Conservation (phyloP, 352 stramenopile genomes). For the Phytophthora pinifolia region DNA sequence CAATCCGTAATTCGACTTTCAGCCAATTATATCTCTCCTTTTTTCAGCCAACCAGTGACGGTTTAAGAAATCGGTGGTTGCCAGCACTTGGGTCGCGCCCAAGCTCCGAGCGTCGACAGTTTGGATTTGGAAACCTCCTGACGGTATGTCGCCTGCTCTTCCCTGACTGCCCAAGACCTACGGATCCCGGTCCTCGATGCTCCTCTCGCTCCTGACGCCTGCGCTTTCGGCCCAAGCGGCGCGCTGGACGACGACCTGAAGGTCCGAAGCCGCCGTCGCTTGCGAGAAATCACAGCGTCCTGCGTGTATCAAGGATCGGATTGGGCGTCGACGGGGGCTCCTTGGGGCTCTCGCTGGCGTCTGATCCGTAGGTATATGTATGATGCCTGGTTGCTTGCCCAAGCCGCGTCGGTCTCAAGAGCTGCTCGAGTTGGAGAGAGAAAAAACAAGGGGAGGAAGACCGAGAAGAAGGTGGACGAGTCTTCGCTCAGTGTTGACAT, state of each 20-base stretch:
- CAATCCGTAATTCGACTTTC: neutral
- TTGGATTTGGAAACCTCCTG: constrained; percentile 84
- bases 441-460: constrained; percentile 3
- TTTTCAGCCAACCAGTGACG: constrained; percentile 10
- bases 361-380: constrained; percentile 89
- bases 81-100: constrained; percentile 3
- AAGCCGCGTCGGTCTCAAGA: constrained; percentile 22
- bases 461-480: no score
- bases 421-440: neutral
- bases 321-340: constrained; percentile 24
- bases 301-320: constrained; percentile 89
- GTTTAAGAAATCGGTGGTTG: constrained; percentile 25
- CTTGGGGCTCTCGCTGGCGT: constrained; percentile 5
- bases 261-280: constrained; percentile 29
- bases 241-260: constrained; percentile 10
- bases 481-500: no score
- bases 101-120: constrained; percentile 29
- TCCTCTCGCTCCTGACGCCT: constrained; percentile 23
- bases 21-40: neutral
- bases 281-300: constrained; percentile 44
- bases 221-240: constrained; percentile 27
- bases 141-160: constrained; percentile 59
- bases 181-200: constrained; percentile 42
- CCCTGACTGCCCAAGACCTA: constrained; percentile 14
- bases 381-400: constrained; percentile 53